phyloP scores from a whole-genome alignment of 2,329 filamentous ascomycete genomes.

The Diaporthe citrichinensis region DNA sequence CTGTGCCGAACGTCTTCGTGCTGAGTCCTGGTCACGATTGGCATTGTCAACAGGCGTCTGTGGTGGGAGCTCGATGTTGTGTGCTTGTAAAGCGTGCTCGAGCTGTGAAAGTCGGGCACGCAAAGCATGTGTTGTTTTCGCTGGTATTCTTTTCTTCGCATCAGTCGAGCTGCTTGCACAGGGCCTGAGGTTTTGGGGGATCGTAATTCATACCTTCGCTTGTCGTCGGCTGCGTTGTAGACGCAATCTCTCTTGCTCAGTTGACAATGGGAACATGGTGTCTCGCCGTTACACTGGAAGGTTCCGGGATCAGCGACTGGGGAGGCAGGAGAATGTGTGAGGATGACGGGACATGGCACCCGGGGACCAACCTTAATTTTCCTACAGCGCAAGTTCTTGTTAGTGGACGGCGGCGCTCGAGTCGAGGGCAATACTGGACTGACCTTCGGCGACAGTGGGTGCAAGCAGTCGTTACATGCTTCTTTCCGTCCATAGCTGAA shows the following conservation, averaged over 20 bases:
- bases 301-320: background rate
- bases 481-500: slow-evolving; percentile 2
- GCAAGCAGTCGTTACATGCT: slow-evolving; percentile 20
- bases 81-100: background rate
- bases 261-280: slow-evolving; percentile 9
- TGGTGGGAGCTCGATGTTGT: slow-evolving; percentile 4
- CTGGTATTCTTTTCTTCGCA: background rate
- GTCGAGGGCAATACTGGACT: background rate
- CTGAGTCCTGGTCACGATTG: background rate
- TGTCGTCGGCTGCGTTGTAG: slow-evolving; percentile 15
- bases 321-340: background rate
- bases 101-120: slow-evolving; percentile 6
- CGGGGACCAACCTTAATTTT: slow-evolving; percentile 1
- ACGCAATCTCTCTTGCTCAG: background rate
- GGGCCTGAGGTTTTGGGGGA: background rate
- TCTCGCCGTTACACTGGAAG: slow-evolving; percentile 1
- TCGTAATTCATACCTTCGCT: background rate
- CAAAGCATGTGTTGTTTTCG: background rate
- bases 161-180: background rate
- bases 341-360: background rate
- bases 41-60: background rate
- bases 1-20: background rate
- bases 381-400: background rate
- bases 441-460: slow-evolving; percentile 14
- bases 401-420: background rate